Evolutionary conservation across 2,329 filamentous ascomycete genomes (phyloP), one percentile per base, ranked within the genome.

Genomic region (Exophiala oligosperma): DNA sequence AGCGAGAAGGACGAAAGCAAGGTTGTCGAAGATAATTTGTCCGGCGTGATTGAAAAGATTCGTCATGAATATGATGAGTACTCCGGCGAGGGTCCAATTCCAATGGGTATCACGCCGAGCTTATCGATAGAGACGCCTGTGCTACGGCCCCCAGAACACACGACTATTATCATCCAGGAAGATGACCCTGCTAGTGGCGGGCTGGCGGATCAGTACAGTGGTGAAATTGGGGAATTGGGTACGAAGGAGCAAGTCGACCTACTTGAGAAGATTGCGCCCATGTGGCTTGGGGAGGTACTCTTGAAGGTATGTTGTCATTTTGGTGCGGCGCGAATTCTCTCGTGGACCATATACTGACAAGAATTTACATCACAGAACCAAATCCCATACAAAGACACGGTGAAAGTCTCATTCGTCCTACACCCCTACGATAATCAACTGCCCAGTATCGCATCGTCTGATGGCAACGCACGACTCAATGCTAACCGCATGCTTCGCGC

Each of bases 401-500:
- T 93, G 66, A 99, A 99, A 79, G 87, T 97, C n/a, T 92, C 91
- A 2, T 99, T 99, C 69, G 84, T 96, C 14, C 80, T 99, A 24
- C 85, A 94, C 66, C 92, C 94, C 0, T 92, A 84, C 76, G 82
- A 90, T 67, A 87, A 91, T 64, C 76, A 82, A 26, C 77, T 97
- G 52, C 91, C 92, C 0, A 83, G 82, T 54, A 88, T 97, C 50
- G 84, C 88, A 32, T 84, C 86, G 24, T 75, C 85, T 3, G 92
- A 96, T 69, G 88, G 80, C 52, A 96, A 93, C 72, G 93, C 92
- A 65, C 87, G 94, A 24, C 81, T 99, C 52, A 99, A 97, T 71
- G 94, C 94, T 9, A 99, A 97, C 70, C 85, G 93, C 55, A 97
- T 99, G 94, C 81, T 99, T 51, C 85, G 94, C 48, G 91, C 95